Evolutionary conservation across 148 eudicot genomes (phyloP).

Genomic region (Chenopodium formosanum): DNA sequence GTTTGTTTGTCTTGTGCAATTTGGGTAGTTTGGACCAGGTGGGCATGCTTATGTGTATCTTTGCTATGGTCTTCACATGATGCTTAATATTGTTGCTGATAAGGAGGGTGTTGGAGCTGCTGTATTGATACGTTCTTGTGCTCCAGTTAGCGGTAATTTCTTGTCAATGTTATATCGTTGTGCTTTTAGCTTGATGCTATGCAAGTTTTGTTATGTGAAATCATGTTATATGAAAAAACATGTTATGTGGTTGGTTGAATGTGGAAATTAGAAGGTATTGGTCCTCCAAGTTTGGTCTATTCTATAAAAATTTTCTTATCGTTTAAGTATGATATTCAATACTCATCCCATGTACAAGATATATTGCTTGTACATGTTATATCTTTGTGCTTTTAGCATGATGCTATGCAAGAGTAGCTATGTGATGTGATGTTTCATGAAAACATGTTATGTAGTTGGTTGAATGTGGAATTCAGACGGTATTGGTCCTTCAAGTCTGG

Average conservation of each 20-base stretch:
- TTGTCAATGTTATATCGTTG: background rate
- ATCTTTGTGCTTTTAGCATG: background rate
- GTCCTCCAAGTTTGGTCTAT: background rate
- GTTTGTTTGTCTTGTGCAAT: background rate
- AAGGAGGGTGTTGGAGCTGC: constrained; percentile 89
- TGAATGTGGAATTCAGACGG: background rate
- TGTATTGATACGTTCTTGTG: constrained; percentile 87
- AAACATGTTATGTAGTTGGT: background rate
- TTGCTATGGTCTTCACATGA: constrained; percentile 85
- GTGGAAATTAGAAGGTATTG: background rate
- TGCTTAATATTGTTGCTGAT: constrained; percentile 97
- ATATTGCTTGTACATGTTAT: background rate
- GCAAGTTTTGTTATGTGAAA: background rate
- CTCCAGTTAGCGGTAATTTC: constrained; percentile 75
- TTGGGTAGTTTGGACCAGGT: constrained; percentile 84
- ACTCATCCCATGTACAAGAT: background rate
- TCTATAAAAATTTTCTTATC: background rate
- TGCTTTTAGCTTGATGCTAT: background rate
- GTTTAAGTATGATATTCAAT: background rate
- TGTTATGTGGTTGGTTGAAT: background rate
- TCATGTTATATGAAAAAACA: background rate
- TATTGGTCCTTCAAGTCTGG: background rate
- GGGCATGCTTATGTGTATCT: constrained; percentile 95
- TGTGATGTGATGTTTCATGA: background rate
- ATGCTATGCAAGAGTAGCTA: background rate